Base-by-base conservation (phyloP, 2,329 filamentous ascomycete species). In the Venturia aucupariae region DNA sequence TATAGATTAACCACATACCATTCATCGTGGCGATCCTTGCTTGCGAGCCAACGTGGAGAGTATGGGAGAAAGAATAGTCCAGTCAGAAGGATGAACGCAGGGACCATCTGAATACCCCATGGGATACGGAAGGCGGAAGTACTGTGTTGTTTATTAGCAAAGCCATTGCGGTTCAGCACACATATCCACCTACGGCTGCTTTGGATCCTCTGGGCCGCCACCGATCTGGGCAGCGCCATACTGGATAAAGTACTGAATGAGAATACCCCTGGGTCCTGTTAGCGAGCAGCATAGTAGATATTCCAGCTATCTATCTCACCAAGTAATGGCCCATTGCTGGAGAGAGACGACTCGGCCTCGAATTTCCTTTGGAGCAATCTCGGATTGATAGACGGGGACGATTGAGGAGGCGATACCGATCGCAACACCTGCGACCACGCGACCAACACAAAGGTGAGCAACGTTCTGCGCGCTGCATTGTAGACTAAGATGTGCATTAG, bases 351-450 rank as follows among this genome's bases (percentile, higher is more conserved):
- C 79, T 10, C 82, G 77, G 8, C 86, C 86, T 62, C 76, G 73
- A 39, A 77, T 78, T 19, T 75, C 71, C 65, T 76, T 76, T 17
- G 75, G 75, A 2, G 76, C 75, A 22, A 96, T 96, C 74, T 96
- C 92, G 55, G 92, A 93, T 74, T 96, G 92, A 73, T 96, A 96
- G 57, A 96, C 89, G 0, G 92, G 92, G 1, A 96, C 91, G 69
- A 96, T 96, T 60, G 92, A 93, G 0, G 92, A 96, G 59, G 95
- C 81, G 72, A 92, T 89, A 75, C 92, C 92, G 66, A 96, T 90
- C 46, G 91, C 90, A 5, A 95, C 77, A 78, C 91, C 90, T 63
- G 90, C 90, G 74, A 94, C 83, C 67, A 96, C 86, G 75, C 92
- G 87, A 15, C 91, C 90, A 10, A 89, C 72, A 70, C 85, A 82